Evolutionary conservation across 148 eudicot genomes (phyloP).

Genomic region (Rhododendron ovatum): DNA sequence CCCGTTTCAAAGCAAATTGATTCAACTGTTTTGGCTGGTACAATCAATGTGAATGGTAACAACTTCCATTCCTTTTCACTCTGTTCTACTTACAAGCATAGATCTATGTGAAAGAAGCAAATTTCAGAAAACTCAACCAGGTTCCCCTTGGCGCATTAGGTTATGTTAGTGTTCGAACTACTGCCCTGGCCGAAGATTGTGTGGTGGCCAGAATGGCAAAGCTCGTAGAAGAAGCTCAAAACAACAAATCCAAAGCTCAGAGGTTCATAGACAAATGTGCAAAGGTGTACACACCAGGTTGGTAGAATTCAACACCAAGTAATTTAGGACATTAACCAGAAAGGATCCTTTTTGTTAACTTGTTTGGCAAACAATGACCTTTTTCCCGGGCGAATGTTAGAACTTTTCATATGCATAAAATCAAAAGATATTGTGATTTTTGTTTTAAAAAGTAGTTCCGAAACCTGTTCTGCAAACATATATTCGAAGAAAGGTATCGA

Average conservation of each 20-base stretch:
- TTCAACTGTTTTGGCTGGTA: slow-evolving; percentile 83
- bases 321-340: neutral
- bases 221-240: slow-evolving; percentile 94
- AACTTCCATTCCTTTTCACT: neutral
- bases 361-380: neutral
- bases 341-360: neutral
- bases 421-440: neutral
- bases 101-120: neutral
- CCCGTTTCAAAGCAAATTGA: slow-evolving; percentile 72
- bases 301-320: neutral
- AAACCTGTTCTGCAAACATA: neutral
- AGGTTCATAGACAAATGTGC: slow-evolving; percentile 73
- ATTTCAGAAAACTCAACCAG: neutral
- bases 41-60: slow-evolving; percentile 83
- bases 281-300: slow-evolving; percentile 89
- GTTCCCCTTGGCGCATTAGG: neutral
- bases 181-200: slow-evolving; percentile 71
- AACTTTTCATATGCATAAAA: neutral
- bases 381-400: neutral
- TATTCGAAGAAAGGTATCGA: neutral
- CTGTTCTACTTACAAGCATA: neutral
- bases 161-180: slow-evolving; percentile 44
- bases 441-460: neutral
- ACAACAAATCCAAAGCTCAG: slow-evolving; percentile 61
- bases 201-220: slow-evolving; percentile 85